Base-by-base conservation (phyloP, 2,329 filamentous ascomycete species). In the Pseudocercospora pini-densiflorae region DNA sequence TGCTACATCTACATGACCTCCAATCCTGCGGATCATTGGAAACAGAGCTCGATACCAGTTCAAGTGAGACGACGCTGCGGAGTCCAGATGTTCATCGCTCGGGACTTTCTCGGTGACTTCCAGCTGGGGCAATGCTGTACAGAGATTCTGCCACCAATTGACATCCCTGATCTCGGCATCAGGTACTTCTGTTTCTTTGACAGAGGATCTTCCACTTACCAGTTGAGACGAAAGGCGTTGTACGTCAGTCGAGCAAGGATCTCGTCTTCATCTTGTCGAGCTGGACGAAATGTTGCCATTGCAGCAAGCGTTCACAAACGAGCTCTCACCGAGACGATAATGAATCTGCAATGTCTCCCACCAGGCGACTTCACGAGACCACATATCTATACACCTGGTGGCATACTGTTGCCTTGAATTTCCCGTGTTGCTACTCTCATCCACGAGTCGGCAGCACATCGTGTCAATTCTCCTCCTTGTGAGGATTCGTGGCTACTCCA, bases 201-300 rank as follows among this genome's bases (percentile, higher is more conserved):
- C 0, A 36, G 33, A 36, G 1, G 5, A 36, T 3, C 16, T 36
- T 16, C 8, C 5, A 36, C 24, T 10, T 53, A 61, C 27, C 59
- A 61, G 24, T 36, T 61, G 8, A 61, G 59, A 5, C 59, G 10
- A 27, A 61, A 61, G 14, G 45, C 43, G 19, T 53, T 61, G 27
- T n/a, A 61, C 4, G 49, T 27, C 14, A 53, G 6, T 36, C 59
- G 14, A 29, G 59, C 59, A 29, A 61, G 43, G 31, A 61, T 10
- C 19, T 61, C 59, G 21, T 61, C 59, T 51, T 61, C 59, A 19
- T 61, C 45, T 19, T 33, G 21, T 12, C 54, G 16, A n/a, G 29
- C 54, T 33, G 54, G 54, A 21, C 27, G 54, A 36, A 33, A 58
- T 2, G 24, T 14, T 12, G 54, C 31, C 54, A 58, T 40, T 12